Evolutionary conservation across 768 basidiomycete species (phyloP).

Genomic region (Kondoa subrosea): DNA sequence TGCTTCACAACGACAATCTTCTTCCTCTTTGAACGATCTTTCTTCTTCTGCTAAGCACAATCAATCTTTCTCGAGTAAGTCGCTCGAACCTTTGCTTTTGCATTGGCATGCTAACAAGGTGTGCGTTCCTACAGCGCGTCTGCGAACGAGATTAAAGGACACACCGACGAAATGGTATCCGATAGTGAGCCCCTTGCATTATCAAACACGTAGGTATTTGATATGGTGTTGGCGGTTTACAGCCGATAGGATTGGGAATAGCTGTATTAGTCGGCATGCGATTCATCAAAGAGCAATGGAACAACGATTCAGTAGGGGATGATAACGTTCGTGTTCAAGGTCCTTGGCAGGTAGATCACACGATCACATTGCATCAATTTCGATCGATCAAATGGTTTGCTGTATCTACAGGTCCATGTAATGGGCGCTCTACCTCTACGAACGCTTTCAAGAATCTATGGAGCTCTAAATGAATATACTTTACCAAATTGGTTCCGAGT

Average conservation of each 20-base stretch:
- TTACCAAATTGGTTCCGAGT: conserved; percentile 93
- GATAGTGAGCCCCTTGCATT: conserved; percentile 40
- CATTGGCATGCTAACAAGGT: neutral
- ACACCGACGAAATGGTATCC: conserved; percentile 94
- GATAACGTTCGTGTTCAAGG: conserved; percentile 43
- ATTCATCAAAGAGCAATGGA: conserved; percentile 22
- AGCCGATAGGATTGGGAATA: conserved; percentile 22
- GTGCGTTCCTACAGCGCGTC: conserved; percentile 22
- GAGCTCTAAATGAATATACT: conserved; percentile 80
- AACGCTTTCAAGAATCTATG: conserved; percentile 92
- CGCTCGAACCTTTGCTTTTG: neutral
- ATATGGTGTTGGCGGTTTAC: conserved; percentile 10
- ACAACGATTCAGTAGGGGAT: neutral
- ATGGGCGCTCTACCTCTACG: conserved; percentile 84
- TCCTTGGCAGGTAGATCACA: conserved; percentile 64
- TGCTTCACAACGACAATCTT: neutral
- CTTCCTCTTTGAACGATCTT: neutral
- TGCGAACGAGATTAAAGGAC: conserved; percentile 61
- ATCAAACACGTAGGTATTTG: conserved; percentile 9
- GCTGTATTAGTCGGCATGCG: conserved; percentile 26
- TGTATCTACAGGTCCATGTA: conserved; percentile 58
- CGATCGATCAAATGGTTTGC: conserved; percentile 8
- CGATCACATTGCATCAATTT: neutral
- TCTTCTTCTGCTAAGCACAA: neutral
- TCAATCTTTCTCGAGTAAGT: neutral